A percentile compares a stretch with the other conserved stretches of the same genome.
phyloP scores from a whole-genome alignment of 768 basidiomycete species.

The Tylopilus balloui region DNA sequence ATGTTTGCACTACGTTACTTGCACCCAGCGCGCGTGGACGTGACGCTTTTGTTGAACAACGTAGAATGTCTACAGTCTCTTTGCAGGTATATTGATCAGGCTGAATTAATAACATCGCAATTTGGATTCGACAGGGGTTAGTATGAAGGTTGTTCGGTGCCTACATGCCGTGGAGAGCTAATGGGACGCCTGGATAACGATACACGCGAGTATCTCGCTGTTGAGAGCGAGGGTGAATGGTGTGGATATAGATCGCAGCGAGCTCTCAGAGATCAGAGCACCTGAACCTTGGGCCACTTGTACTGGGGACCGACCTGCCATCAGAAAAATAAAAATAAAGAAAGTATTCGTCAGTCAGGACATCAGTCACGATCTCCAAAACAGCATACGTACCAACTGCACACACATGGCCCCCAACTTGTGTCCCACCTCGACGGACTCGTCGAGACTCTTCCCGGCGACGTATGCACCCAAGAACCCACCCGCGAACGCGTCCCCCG shows the following conservation, averaged over 20 bases:
- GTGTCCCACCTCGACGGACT: constrained; percentile 82
- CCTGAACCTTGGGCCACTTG: constrained; percentile 52
- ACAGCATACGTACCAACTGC: constrained; percentile 52
- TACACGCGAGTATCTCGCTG: constrained; percentile 31
- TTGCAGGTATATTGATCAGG: not conserved
- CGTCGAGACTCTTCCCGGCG: constrained; percentile 69
- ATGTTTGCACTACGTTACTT: constrained; percentile 22
- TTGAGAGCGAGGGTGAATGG: constrained; percentile 33
- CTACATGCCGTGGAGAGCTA: constrained; percentile 38
- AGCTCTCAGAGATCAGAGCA: constrained; percentile 30
- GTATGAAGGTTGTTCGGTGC: constrained; percentile 4
- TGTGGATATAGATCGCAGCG: not conserved
- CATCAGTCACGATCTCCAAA: not conserved
- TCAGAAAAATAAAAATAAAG: not conserved
- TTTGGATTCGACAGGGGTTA: constrained; percentile 1
- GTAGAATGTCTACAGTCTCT: constrained; percentile 12
- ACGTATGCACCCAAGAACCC: constrained; percentile 88
- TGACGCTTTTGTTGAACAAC: constrained; percentile 10
- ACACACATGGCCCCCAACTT: constrained; percentile 83
- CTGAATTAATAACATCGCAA: constrained; percentile 22
- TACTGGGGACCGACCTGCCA: constrained; percentile 51
- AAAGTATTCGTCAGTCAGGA: not conserved
- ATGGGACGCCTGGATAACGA: constrained; percentile 23
- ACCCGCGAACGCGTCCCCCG: constrained; percentile 96
- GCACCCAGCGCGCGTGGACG: constrained; percentile 16